A percentile compares a stretch with the other conserved stretches of the same genome.
These are phyloP conservation scores for Hymenoscyphus fructigenus DNA, from an alignment of 2,329 filamentous ascomycete genomes.

Conservation along the genomic window DNA sequence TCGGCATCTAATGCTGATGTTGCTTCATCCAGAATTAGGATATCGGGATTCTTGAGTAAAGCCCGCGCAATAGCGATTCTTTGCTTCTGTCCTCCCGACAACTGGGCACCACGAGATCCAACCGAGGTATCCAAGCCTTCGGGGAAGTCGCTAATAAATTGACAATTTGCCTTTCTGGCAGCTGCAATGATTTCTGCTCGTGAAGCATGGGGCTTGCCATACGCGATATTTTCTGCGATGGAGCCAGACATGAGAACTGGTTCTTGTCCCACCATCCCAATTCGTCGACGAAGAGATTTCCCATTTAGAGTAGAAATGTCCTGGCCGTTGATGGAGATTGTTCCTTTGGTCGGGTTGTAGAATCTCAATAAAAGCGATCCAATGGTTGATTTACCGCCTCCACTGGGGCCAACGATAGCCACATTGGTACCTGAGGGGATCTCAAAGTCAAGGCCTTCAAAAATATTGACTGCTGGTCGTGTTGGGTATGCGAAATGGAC, in stretches of 20 bases:
- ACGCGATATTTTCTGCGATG: constrained; percentile 86
- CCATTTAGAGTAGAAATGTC: constrained; percentile 87
- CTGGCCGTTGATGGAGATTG: constrained; percentile 78
- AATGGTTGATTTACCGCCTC: constrained; percentile 94
- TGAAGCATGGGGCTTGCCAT: constrained; percentile 78
- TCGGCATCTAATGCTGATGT: constrained; percentile 95
- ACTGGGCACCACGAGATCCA: constrained; percentile 85
- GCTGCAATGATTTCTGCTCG: constrained; percentile 80
- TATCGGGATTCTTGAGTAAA: constrained; percentile 92
- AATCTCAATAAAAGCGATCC: constrained; percentile 89
- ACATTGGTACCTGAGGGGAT: constrained; percentile 94
- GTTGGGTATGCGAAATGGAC: constrained; percentile 93
- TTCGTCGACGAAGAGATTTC: constrained; percentile 87
- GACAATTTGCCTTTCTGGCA: constrained; percentile 89
- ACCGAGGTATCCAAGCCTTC: constrained; percentile 94
- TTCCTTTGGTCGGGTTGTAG: constrained; percentile 77
- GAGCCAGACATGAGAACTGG: constrained; percentile 88
- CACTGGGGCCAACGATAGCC: constrained; percentile 93
- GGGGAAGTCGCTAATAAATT: constrained; percentile 94
- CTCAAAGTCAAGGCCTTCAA: constrained; percentile 82
- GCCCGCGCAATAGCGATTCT: constrained; percentile 95
- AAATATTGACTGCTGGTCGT: constrained; percentile 86
- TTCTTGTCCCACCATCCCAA: constrained; percentile 94
- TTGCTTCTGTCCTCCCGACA: constrained; percentile 96
- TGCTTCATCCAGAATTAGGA: constrained; percentile 93